A percentile compares a stretch with the other conserved stretches of the same genome.
Evolutionary conservation across 2,329 filamentous ascomycete genomes (phyloP).

Genomic region (Fusarium sp.): DNA sequence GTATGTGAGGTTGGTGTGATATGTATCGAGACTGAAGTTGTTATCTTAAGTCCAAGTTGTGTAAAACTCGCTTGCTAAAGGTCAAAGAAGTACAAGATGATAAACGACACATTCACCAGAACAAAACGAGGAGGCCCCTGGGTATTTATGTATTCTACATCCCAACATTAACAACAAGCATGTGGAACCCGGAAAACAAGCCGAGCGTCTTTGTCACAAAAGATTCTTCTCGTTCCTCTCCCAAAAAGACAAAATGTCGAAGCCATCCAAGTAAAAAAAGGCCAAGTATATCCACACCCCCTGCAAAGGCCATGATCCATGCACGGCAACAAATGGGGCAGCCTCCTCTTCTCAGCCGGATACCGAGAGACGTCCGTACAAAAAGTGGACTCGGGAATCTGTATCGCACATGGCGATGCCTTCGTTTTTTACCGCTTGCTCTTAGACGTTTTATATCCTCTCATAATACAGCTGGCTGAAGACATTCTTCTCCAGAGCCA

Average conservation of each 20-base stretch:
- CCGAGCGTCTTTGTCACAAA: constrained; percentile 17
- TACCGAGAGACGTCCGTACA: constrained; percentile 43
- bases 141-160: constrained; percentile 40
- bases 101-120: background rate
- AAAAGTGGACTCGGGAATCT: constrained; percentile 32
- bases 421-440: constrained; percentile 31
- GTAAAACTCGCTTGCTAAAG: constrained; percentile 3
- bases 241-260: constrained; percentile 3
- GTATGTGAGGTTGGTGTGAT: background rate
- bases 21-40: background rate
- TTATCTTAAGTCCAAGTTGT: background rate
- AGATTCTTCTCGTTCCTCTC: background rate
- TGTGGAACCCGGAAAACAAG: constrained; percentile 29
- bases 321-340: constrained; percentile 1
- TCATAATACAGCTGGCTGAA: background rate
- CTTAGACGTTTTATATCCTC: constrained; percentile 24
- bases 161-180: constrained; percentile 8
- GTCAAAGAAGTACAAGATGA: background rate
- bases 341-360: constrained; percentile 17
- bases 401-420: constrained; percentile 16
- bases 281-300: background rate
- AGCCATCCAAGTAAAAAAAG: constrained; percentile 18
- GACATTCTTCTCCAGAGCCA: constrained; percentile 25
- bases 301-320: background rate
- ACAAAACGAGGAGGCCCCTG: constrained; percentile 16